Evolutionary conservation across 1,139 yeast genomes (phyloP).

Genomic region (Entelexis paramagnoliae): DNA sequence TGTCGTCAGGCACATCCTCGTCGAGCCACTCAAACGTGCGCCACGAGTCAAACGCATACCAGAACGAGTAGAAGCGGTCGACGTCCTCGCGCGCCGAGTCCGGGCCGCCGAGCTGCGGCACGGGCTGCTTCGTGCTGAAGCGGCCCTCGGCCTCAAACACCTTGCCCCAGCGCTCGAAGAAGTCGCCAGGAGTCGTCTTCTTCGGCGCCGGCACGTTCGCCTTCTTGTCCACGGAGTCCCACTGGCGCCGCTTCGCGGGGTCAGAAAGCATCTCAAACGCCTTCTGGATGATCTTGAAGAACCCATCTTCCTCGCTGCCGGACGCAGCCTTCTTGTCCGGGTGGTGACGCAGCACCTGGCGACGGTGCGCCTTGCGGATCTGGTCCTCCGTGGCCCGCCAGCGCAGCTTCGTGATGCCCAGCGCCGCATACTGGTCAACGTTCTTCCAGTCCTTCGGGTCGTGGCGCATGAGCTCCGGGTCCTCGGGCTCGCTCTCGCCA

Average conservation of each 20-base stretch:
- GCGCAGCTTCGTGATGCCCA: constrained; percentile 87
- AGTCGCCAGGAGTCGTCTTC: constrained; percentile 48
- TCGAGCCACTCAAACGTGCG: constrained; percentile 95
- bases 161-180: constrained; percentile 87
- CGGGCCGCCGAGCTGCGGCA: constrained; percentile 65
- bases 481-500: constrained; percentile 60
- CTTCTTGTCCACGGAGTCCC: constrained; percentile 83
- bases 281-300: constrained; percentile 95
- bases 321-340: constrained; percentile 94
- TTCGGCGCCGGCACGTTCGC: constrained; percentile 80
- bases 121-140: constrained; percentile 84
- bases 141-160: constrained; percentile 84
- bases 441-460: constrained; percentile 96
- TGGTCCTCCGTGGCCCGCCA: constrained; percentile 87
- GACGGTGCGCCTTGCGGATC: constrained; percentile 93
- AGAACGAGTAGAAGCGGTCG: constrained; percentile 79
- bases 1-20: constrained; percentile 98
- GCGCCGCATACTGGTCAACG: constrained; percentile 91
- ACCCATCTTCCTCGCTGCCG: constrained; percentile 88
- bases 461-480: constrained; percentile 59
- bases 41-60: constrained; percentile 98
- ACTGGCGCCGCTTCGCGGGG: constrained; percentile 78
- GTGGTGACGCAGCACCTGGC: constrained; percentile 92
- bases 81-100: constrained; percentile 70
- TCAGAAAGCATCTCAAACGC: constrained; percentile 87